Conservation (phyloP, 352 stramenopile species). For the Globisporangium paroecandrum region DNA sequence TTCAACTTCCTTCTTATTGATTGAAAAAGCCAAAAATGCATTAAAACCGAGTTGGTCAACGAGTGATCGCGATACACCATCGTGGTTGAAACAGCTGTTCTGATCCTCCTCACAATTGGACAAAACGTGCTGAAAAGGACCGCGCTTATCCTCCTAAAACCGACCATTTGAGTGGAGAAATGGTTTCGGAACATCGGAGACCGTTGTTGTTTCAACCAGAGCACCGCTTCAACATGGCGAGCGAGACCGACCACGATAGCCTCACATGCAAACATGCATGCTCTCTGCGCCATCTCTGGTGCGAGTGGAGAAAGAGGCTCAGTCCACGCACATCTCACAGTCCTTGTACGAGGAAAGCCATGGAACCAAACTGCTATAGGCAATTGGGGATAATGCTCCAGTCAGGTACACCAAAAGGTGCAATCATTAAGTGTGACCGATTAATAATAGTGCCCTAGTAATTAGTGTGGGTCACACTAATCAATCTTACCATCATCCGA, state of each 20-base stretch:
- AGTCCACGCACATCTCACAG: too few species aligned
- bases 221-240: background rate
- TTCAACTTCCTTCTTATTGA: background rate
- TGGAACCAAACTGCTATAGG: too few species aligned
- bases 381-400: too few species aligned
- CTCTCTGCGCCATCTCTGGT: background rate
- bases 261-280: background rate
- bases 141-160: background rate
- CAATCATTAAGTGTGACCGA: too few species aligned
- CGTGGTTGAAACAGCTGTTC: background rate
- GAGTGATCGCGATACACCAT: constrained; percentile 1
- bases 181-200: background rate
- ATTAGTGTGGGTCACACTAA: too few species aligned
- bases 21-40: background rate
- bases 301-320: background rate
- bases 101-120: background rate
- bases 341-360: too few species aligned
- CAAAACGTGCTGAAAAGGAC: background rate
- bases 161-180: background rate
- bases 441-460: too few species aligned
- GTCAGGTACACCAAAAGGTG: too few species aligned
- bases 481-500: too few species aligned
- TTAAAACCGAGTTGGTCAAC: background rate
- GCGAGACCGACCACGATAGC: background rate
- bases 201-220: background rate